A percentile compares a stretch with the other conserved stretches of the same genome.
Evolutionary conservation across 192 early-diverging fungal genomes (phyloP).

Genomic region (Phlyctochytrium bullatum): DNA sequence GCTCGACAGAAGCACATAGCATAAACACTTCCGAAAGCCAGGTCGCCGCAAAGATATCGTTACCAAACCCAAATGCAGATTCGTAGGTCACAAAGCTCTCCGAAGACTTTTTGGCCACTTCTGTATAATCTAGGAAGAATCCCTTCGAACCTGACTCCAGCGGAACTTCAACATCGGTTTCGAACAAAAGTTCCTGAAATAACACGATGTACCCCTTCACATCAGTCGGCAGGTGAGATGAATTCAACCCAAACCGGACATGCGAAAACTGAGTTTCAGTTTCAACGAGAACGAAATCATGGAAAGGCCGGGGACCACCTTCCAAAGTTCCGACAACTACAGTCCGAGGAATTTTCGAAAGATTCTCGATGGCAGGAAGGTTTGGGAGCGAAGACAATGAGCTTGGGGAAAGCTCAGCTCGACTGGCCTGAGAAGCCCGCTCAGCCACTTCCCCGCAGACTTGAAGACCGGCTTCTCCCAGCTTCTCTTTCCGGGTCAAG

Average conservation of each 20-base stretch:
- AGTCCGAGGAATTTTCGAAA: slow-evolving; percentile 33
- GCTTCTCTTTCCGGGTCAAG: slow-evolving; percentile 23
- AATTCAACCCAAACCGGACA: slow-evolving; percentile 55
- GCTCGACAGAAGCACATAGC: slow-evolving; percentile 31
- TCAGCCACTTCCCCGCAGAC: slow-evolving; percentile 29
- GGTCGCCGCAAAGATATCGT: slow-evolving; percentile 38
- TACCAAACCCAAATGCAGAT: slow-evolving; percentile 47
- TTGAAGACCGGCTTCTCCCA: slow-evolving; percentile 51
- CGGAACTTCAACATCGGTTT: slow-evolving; percentile 26
- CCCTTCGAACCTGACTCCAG: background rate
- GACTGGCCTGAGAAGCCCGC: slow-evolving; percentile 45
- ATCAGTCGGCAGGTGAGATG: slow-evolving; percentile 47
- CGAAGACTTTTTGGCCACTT: slow-evolving; percentile 31
- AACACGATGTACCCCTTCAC: slow-evolving; percentile 69
- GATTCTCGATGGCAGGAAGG: slow-evolving; percentile 59
- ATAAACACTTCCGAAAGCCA: slow-evolving; percentile 49
- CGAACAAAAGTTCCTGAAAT: slow-evolving; percentile 76
- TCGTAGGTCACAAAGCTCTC: slow-evolving; percentile 61
- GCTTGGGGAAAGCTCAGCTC: slow-evolving; percentile 50
- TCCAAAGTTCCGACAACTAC: slow-evolving; percentile 16
- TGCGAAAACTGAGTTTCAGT: slow-evolving; percentile 68
- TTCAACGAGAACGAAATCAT: slow-evolving; percentile 55
- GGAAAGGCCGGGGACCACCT: slow-evolving; percentile 36
- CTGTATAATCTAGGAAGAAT: slow-evolving; percentile 35
- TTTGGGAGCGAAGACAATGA: slow-evolving; percentile 62